Evolutionary conservation across 352 stramenopile species (phyloP), one percentile per base, ranked within the genome.

Genomic region (Phytopythium cucurbitacearum): DNA sequence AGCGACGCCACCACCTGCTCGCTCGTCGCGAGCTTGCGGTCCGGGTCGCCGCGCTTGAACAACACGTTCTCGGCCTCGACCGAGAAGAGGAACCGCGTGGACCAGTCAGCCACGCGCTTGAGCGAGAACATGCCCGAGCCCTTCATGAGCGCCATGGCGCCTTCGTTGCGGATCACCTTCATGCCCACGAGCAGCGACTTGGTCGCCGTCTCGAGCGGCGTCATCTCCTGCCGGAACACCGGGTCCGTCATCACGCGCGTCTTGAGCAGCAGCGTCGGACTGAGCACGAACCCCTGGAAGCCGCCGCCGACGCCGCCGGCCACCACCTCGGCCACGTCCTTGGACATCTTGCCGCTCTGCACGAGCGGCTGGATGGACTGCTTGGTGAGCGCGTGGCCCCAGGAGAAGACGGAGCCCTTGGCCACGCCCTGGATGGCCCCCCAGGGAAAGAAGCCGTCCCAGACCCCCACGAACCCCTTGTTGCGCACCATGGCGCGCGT

Each of bases 201-300:
- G 41, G 67, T 76, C 48, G 76, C 90, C 12, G 92, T 97, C 70
- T 96, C 74, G 8, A 84, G 56, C 10, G 79, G 65, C 44, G 72
- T 92, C 86, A 97, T 97, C n/a, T 85, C 78, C 48, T 91, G 72
- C 21, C 91, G 87, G 75, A 97, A 98, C 5, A 96, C 69, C 4
- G 86, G 80, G 59, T 98, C 88, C 1, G 92, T 98, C 92, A 98
- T 98, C 41, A 98, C 92, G 42, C 92, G 86, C 45, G 92, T 98
- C 76, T 98, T 98, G 40, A 98, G 74, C 48, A 98, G 71, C 50
- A 98, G 76, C 60, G 87, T 96, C 2, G 92, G 92, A 32, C 80
- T 96, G 32, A 98, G 78, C 48, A 95, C 89, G 42, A 97, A 87
- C n/a, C 91, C 92, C 68, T 98, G 92, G 62, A 98, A 83, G 34